A percentile compares a stretch with the other conserved stretches of the same genome.
Conservation (phyloP, 2,329 filamentous ascomycete genomes). For the Monosporascus sp. region DNA sequence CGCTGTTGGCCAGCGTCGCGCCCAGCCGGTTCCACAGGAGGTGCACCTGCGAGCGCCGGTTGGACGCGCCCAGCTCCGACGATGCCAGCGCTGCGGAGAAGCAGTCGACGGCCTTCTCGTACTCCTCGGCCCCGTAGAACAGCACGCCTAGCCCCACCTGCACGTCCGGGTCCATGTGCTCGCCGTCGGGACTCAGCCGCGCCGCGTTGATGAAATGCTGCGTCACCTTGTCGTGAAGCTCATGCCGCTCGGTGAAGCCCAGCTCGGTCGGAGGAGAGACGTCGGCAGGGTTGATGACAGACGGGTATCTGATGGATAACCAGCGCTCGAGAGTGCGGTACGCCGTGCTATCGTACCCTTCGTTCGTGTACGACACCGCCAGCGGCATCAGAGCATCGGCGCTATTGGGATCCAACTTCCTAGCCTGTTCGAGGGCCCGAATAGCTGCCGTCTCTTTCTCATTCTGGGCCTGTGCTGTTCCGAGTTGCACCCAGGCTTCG, state of each 20-base stretch:
- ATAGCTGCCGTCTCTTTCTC: slow-evolving; percentile 98
- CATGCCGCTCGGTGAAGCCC: slow-evolving; percentile 88
- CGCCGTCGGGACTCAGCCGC: slow-evolving; percentile 83
- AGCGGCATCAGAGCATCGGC: slow-evolving; percentile 89
- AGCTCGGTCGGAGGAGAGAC: slow-evolving; percentile 74
- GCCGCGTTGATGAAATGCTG: slow-evolving; percentile 88
- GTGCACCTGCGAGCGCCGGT: slow-evolving; percentile 81
- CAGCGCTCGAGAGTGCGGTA: slow-evolving; percentile 95
- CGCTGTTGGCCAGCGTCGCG: slow-evolving; percentile 91
- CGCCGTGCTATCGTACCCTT: slow-evolving; percentile 94
- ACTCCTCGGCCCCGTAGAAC: slow-evolving; percentile 97
- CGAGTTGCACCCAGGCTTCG: slow-evolving; percentile 90
- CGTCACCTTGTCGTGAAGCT: slow-evolving; percentile 86
- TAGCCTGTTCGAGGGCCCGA: slow-evolving; percentile 82
- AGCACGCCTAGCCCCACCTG: slow-evolving; percentile 95
- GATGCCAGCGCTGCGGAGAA: slow-evolving; percentile 87
- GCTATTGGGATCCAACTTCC: slow-evolving; percentile 83
- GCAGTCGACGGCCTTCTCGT: slow-evolving; percentile 97
- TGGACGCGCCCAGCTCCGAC: slow-evolving; percentile 76
- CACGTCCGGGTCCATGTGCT: slow-evolving; percentile 97
- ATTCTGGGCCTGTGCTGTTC: slow-evolving; percentile 91
- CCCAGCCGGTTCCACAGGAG: slow-evolving; percentile 96
- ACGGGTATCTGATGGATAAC: slow-evolving; percentile 91
- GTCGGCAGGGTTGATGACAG: slow-evolving; percentile 67
- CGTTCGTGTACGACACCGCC: slow-evolving; percentile 96